phyloP scores from a whole-genome alignment of 148 eudicot genomes.

The Mesembryanthemum crystallinum region DNA sequence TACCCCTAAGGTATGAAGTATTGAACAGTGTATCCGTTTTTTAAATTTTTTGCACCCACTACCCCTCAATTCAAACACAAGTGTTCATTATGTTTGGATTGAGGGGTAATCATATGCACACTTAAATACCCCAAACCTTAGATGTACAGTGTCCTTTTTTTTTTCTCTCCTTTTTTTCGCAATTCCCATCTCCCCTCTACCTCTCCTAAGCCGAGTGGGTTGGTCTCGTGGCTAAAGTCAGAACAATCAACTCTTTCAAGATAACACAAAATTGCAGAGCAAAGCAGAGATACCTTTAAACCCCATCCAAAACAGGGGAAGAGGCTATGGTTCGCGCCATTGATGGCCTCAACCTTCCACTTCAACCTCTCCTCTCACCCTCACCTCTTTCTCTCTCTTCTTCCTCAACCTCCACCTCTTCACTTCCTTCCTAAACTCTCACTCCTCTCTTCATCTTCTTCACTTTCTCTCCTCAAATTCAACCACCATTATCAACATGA shows the following conservation, averaged over 20 bases:
- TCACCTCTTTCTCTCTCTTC: conserved; percentile 20
- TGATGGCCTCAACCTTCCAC: conserved; percentile 30
- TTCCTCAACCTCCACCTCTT: conserved; percentile 17
- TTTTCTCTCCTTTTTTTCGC: too few relatives aligned
- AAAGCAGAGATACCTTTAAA: neutral
- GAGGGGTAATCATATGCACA: too few relatives aligned
- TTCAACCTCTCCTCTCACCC: conserved; percentile 4
- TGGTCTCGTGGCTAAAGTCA: too few relatives aligned
- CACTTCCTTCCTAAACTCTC: conserved; percentile 24
- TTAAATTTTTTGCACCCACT: too few relatives aligned
- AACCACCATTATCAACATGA: conserved; percentile 16
- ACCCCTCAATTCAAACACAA: too few relatives aligned
- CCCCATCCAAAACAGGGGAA: neutral
- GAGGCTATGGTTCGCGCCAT: conserved; percentile 35
- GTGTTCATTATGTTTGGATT: too few relatives aligned
- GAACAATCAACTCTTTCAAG: neutral
- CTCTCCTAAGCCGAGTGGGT: too few relatives aligned
- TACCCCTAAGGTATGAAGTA: too few relatives aligned
- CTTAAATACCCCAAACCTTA: too few relatives aligned
- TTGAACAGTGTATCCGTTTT: too few relatives aligned
- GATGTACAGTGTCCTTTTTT: too few relatives aligned
- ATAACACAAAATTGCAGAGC: neutral
- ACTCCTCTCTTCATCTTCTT: conserved; percentile 11
- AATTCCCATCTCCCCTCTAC: too few relatives aligned
- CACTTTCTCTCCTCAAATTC: conserved; percentile 36